Evolutionary conservation across 352 stramenopile genomes (phyloP).

Genomic region (Phytophthora uliginosa): DNA sequence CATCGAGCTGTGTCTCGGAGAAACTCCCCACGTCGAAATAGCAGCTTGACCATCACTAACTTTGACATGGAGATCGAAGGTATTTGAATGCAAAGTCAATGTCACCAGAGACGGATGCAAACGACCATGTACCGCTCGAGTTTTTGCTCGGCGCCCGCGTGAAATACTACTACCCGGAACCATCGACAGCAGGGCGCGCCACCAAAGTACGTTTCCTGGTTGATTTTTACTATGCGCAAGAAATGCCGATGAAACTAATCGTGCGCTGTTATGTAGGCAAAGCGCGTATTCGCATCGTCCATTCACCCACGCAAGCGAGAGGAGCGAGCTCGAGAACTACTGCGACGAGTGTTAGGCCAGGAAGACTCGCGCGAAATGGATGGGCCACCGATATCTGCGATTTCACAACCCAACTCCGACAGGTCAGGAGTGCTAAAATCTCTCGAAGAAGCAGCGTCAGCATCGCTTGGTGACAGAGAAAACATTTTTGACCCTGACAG

Average conservation of each 20-base stretch:
- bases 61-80: conserved; percentile 3
- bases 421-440: conserved; percentile 14
- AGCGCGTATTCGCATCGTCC: conserved; percentile 20
- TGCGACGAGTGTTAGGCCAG: conserved; percentile 42
- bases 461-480: conserved; percentile 14
- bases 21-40: conserved; percentile 40
- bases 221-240: neutral
- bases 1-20: conserved; percentile 6
- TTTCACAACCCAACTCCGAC: neutral
- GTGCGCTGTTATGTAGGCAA: conserved; percentile 6
- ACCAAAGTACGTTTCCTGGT: conserved; percentile 6
- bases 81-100: conserved; percentile 5
- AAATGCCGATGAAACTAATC: neutral
- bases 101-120: conserved; percentile 30
- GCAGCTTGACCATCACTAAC: neutral
- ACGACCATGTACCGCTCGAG: conserved; percentile 72
- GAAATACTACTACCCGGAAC: conserved; percentile 45
- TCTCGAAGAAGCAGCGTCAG: conserved; percentile 10
- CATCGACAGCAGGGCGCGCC: neutral
- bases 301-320: conserved; percentile 46
- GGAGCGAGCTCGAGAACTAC: conserved; percentile 45
- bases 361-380: conserved; percentile 7
- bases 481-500: conserved; percentile 15
- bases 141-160: conserved; percentile 70
- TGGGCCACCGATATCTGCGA: neutral